Evolutionary conservation across 2,329 filamentous ascomycete genomes (phyloP), one percentile per base, ranked within the genome.

Genomic region (Cladosporium sphaerospermum): DNA sequence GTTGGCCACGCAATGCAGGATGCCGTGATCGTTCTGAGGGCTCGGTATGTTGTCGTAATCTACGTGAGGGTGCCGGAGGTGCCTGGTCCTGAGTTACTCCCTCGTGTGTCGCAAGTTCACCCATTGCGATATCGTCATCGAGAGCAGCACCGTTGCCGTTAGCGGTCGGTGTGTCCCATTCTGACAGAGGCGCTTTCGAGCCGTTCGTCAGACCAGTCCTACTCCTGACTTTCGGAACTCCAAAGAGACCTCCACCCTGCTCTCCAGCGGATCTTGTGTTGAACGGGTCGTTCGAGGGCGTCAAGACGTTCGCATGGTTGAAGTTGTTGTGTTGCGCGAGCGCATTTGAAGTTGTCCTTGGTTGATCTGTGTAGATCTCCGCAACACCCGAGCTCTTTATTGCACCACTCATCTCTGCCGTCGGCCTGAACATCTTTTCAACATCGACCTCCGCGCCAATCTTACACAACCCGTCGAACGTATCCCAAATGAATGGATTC

Each of bases 401-500:
- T 9, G 57, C 69, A 23, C 74, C 71, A 51, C 80, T 70, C 70
- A 87, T 78, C 57, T 87, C 84, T 18, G 79, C 73, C 13, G 80
- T 89, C 61, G 86, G 73, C 66, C 84, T 89, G 73, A 96, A 99
- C 57, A 96, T 87, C 64, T 95, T 96, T 23, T 84, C 80, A 9
- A 93, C 83, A 53, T 88, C 84, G 52, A 97, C 79, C 59, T 84
- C 84, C 42, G 89, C 85, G 3, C 89, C 83, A 41, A 81, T 88
- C 65, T 96, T 90, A 67, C 91, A 96, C 7, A 99, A 78, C 13
- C 83, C 86, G 18, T 85, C 84, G 64, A 97, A 97, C 0, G 92
- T 91, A 75, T 99, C 93, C 93, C 93, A 99, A 81, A 96, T 93
- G 70, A 97, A 92, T 1, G 93, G 91, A 64, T 97, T 99, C 52